Base-by-base conservation (phyloP, 2,329 filamentous ascomycete species). In the Calonectria leucothoes region DNA sequence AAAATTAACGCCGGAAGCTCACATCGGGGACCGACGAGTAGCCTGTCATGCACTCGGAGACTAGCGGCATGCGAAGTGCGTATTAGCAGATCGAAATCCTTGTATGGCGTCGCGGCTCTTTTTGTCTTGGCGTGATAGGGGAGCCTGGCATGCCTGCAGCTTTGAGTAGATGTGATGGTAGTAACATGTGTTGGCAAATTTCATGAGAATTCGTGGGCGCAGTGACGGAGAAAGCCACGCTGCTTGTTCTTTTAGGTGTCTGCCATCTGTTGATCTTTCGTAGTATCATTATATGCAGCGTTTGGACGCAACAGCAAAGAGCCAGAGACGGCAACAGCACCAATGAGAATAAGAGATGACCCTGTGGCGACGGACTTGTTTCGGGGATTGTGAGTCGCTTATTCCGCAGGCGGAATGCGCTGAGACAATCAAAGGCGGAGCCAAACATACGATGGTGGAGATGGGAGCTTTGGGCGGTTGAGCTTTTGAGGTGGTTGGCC, bases 91-190 rank as follows among this genome's bases (percentile, higher is more conserved):
- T 77, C 70, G 48, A 42, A 77, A 75, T 68, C 78, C 66, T 77
- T 69, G 65, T 48, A 51, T 63, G 74, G 72, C 74, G 55, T 75
- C 71, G 75, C 76, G 74, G 78, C 78, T 79, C 78, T 79, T 75
- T 37, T 8, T 63, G 70, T 68, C 76, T 78, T 78, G 75, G 77
- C 75, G 71, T 71, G 67, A 72, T 76, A 74, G 64, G 66, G 49
- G 55, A 42, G 52, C 49, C 61, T 49, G 23, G 75, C 66, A 67
- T 75, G 69, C 55, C 57, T 63, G 65, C 71, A 65, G n/a, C 69
- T 31, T 12, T 37, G 55, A 25, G 23, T 15, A 23, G 15, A 35
- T 23, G 17, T 23, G 20, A 29, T 17, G 23, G 33, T 51, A n/a
- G 25, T 10, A 15, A 8, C 39, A 39, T 39, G 55, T 35, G 33